These are phyloP conservation scores for Leishmania gerbilli DNA, from an alignment of 208 protist species.

Conservation along the genomic window DNA sequence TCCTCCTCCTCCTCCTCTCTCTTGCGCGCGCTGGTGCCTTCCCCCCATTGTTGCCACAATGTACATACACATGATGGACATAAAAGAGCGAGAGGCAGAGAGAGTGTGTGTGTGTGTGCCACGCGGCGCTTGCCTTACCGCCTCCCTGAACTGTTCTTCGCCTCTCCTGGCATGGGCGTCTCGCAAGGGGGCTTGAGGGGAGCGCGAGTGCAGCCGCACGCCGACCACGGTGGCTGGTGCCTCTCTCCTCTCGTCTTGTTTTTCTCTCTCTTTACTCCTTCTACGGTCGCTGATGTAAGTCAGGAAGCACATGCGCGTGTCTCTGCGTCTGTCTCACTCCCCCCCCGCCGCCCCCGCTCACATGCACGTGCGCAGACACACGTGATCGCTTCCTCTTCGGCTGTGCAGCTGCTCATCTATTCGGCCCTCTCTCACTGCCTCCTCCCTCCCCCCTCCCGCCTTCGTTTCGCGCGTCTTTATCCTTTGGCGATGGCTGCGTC, in stretches of 20 bases:
- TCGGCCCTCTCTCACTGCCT: background rate
- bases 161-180: background rate
- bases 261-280: constrained; percentile 16
- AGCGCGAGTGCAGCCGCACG: background rate
- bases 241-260: background rate
- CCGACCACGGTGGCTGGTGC: background rate
- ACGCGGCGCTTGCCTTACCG: background rate
- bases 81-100: background rate
- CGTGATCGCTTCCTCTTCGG: background rate
- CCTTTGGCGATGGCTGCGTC: background rate
- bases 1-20: background rate
- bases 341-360: background rate
- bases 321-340: constrained; percentile 3
- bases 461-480: background rate
- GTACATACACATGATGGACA: constrained; percentile 6
- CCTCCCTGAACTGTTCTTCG: background rate
- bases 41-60: background rate
- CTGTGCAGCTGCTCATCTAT: background rate
- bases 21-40: background rate
- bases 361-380: constrained; percentile 9
- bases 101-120: background rate
- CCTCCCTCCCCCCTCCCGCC: background rate
- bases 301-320: constrained; percentile 1
- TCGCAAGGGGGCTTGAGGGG: background rate
- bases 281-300: constrained; percentile 18